Evolutionary conservation across 106 monocot genomes (phyloP).

Genomic region (Posidonia australis): DNA sequence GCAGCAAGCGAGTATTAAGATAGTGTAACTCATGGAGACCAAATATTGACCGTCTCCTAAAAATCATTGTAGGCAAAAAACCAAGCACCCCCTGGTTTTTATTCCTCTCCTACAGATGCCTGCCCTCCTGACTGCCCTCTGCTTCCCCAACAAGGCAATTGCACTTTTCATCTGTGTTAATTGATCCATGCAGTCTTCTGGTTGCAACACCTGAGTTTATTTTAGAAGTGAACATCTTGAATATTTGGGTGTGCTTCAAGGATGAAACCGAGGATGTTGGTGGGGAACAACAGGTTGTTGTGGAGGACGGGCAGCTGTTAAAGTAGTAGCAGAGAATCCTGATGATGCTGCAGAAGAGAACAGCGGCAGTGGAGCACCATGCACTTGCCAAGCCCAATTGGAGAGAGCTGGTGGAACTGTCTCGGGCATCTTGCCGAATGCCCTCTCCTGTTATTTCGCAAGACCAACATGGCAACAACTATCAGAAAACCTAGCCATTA

Average conservation of each 20-base stretch:
- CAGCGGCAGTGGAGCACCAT: slow-evolving; percentile 10
- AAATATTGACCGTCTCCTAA: background rate
- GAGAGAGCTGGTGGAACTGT: slow-evolving; percentile 9
- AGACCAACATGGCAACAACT: too few relatives aligned
- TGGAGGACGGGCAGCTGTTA: slow-evolving; percentile 15
- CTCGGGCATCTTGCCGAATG: slow-evolving; percentile 19
- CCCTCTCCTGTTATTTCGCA: slow-evolving; percentile 20
- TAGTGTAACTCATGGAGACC: too few relatives aligned
- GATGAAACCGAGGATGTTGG: slow-evolving; percentile 4
- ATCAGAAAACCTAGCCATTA: too few relatives aligned
- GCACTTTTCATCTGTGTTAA: too few relatives aligned
- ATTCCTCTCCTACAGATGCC: background rate
- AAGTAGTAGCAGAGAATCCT: slow-evolving; percentile 65
- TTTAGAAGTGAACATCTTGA: too few relatives aligned
- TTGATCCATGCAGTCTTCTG: too few relatives aligned
- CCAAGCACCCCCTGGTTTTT: background rate
- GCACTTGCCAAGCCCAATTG: slow-evolving; percentile 33
- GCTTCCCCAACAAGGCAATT: background rate
- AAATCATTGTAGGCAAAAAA: background rate
- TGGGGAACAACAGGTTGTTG: slow-evolving; percentile 8
- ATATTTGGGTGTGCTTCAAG: background rate
- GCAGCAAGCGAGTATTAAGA: too few relatives aligned
- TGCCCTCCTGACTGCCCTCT: background rate
- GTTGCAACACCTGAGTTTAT: too few relatives aligned
- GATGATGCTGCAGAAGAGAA: slow-evolving; percentile 85